These are phyloP conservation scores for Diaporthe vaccinii DNA, from an alignment of 2,329 filamentous ascomycete species.

Conservation along the genomic window DNA sequence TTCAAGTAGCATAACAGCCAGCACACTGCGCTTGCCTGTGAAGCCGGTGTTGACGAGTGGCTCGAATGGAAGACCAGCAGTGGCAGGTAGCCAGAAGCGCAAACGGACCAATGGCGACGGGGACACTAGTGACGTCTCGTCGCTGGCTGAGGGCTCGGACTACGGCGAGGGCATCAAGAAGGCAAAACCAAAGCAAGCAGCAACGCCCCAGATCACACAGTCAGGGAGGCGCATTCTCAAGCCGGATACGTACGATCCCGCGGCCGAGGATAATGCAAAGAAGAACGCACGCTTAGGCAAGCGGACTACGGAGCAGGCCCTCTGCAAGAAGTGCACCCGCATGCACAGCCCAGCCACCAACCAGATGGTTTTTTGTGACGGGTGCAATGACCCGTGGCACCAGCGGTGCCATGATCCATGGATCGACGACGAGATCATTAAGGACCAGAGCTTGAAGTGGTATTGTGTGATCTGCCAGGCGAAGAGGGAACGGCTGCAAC, in stretches of 20 bases:
- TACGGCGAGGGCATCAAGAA: slow-evolving; percentile 53
- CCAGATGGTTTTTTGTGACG: slow-evolving; percentile 88
- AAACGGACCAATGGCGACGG: slow-evolving; percentile 42
- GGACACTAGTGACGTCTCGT: slow-evolving; percentile 41
- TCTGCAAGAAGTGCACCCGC: slow-evolving; percentile 81
- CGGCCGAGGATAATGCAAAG: slow-evolving; percentile 59
- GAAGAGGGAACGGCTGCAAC: slow-evolving; percentile 53
- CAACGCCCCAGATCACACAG: slow-evolving; percentile 77
- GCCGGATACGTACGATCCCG: slow-evolving; percentile 73
- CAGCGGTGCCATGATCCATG: slow-evolving; percentile 84
- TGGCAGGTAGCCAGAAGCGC: slow-evolving; percentile 39
- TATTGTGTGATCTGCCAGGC: slow-evolving; percentile 74
- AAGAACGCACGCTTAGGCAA: slow-evolving; percentile 65
- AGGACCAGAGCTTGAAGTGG: slow-evolving; percentile 78
- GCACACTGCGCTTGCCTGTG: slow-evolving; percentile 37
- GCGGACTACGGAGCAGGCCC: slow-evolving; percentile 70
- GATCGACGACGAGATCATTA: slow-evolving; percentile 78
- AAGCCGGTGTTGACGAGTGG: not conserved
- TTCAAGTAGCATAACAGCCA: slow-evolving; percentile 12
- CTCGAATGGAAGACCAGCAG: slow-evolving; percentile 21
- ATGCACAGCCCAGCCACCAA: slow-evolving; percentile 80
- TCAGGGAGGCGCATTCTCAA: slow-evolving; percentile 81
- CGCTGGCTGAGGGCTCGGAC: slow-evolving; percentile 38
- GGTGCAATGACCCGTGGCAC: slow-evolving; percentile 84
- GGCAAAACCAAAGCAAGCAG: slow-evolving; percentile 47